A percentile compares a stretch with the other conserved stretches of the same genome.
Evolutionary conservation across 192 early-diverging fungal genomes (phyloP).

Genomic region (Linnemannia hyalina): DNA sequence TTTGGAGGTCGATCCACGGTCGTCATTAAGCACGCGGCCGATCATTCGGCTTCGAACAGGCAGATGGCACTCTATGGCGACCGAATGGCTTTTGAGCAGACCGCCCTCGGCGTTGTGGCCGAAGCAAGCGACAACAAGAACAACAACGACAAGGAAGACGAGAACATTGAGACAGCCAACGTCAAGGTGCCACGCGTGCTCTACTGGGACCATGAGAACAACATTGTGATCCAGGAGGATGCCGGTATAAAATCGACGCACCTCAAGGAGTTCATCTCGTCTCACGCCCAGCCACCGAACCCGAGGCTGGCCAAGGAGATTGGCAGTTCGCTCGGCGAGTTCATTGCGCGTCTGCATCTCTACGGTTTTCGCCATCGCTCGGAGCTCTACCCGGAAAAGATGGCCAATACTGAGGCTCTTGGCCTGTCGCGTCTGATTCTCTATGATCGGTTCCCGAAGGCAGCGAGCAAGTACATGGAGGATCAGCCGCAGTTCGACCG

Average conservation of each 20-base stretch:
- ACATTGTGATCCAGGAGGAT: slow-evolving; percentile 52
- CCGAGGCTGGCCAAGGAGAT: slow-evolving; percentile 37
- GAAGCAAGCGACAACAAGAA: slow-evolving; percentile 31
- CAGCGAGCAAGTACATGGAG: slow-evolving; percentile 30
- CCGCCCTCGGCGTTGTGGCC: slow-evolving; percentile 29
- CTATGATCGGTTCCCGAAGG: slow-evolving; percentile 41
- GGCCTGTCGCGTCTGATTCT: slow-evolving; percentile 38
- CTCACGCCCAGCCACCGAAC: slow-evolving; percentile 31
- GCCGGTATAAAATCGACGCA: slow-evolving; percentile 33
- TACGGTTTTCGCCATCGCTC: slow-evolving; percentile 35
- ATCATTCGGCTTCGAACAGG: slow-evolving; percentile 26
- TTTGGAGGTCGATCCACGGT: slow-evolving; percentile 37
- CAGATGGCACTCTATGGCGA: slow-evolving; percentile 29
- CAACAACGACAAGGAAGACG: slow-evolving; percentile 37
- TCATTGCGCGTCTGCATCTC: slow-evolving; percentile 55
- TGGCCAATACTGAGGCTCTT: slow-evolving; percentile 40
- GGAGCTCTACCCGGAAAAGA: slow-evolving; percentile 36
- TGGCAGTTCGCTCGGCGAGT: slow-evolving; percentile 50
- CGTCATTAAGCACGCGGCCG: slow-evolving; percentile 44
- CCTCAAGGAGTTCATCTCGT: slow-evolving; percentile 44
- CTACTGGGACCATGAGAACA: slow-evolving; percentile 43
- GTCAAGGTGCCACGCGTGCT: slow-evolving; percentile 44
- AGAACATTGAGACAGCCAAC: slow-evolving; percentile 26
- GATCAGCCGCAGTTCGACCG: slow-evolving; percentile 34
- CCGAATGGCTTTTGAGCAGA: slow-evolving; percentile 51